A percentile compares a stretch with the other conserved stretches of the same genome.
These are phyloP conservation scores for Schizosaccharomyces japonicus DNA, from an alignment of 805 yeast genomes.

Conservation along the genomic window DNA sequence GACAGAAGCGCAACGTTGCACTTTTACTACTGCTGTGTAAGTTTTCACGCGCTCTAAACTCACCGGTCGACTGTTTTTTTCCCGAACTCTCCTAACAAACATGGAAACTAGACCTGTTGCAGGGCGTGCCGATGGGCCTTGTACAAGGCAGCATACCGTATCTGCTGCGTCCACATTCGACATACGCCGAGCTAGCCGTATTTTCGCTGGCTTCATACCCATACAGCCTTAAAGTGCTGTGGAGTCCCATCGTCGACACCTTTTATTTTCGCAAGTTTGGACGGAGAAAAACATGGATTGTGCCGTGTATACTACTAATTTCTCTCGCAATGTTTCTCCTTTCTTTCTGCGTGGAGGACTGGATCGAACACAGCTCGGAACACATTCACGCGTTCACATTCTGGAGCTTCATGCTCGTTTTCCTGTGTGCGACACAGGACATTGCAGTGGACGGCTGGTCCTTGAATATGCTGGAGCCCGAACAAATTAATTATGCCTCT, in stretches of 20 bases:
- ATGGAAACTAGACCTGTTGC: constrained; percentile 40
- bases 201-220: constrained; percentile 88
- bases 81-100: not conserved
- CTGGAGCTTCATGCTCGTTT: constrained; percentile 52
- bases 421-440: constrained; percentile 90
- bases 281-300: constrained; percentile 76
- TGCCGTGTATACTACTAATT: constrained; percentile 71
- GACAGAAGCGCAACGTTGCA: not conserved
- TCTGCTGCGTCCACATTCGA: constrained; percentile 52
- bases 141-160: constrained; percentile 91
- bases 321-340: constrained; percentile 13
- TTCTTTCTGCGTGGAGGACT: not conserved
- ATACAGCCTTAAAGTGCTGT: constrained; percentile 66
- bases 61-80: not conserved
- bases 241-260: constrained; percentile 95
- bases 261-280: constrained; percentile 45
- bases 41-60: not conserved
- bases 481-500: constrained; percentile 70
- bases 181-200: constrained; percentile 73
- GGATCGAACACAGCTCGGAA: not conserved
- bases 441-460: constrained; percentile 99
- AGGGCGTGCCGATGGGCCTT: constrained; percentile 91
- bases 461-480: constrained; percentile 54
- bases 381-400: constrained; percentile 36
- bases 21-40: not conserved